A percentile compares a stretch with the other conserved stretches of the same genome.
These are phyloP conservation scores for Petrea volubilis DNA, from an alignment of 257 asterid genomes.

Conservation along the genomic window DNA sequence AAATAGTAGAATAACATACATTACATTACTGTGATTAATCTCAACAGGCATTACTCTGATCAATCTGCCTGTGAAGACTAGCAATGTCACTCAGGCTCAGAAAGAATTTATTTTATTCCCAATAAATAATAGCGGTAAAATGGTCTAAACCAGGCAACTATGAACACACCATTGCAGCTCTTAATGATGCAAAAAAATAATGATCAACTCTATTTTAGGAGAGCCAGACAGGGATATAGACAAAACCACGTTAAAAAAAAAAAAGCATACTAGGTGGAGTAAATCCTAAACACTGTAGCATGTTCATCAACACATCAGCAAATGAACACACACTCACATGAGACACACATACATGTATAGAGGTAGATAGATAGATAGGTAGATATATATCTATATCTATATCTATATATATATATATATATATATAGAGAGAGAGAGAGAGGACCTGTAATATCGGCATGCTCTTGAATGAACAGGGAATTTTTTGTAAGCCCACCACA, in stretches of 20 bases:
- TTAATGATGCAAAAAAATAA: no score
- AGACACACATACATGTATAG: background rate
- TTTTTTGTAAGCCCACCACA: conserved; percentile 95
- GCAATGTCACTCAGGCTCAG: background rate
- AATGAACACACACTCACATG: no score
- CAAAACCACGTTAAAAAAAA: no score
- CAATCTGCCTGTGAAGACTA: background rate
- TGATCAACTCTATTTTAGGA: background rate
- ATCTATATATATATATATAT: no score
- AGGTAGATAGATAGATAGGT: background rate
- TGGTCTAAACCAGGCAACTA: background rate
- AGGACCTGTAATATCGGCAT: conserved; percentile 86
- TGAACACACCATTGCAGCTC: background rate
- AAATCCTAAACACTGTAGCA: background rate
- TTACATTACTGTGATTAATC: no score
- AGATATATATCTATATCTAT: no score
- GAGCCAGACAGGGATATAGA: no score
- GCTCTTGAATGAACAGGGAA: conserved; percentile 81
- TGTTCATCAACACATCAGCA: no score
- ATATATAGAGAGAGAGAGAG: conserved; percentile 30
- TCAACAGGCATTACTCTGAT: background rate
- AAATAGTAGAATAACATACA: background rate
- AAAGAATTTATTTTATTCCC: background rate
- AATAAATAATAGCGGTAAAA: background rate
- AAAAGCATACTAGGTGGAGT: background rate